These are phyloP conservation scores for Zhuliangozyma parablackwelliae DNA, from an alignment of 1,139 yeast species.

Conservation along the genomic window DNA sequence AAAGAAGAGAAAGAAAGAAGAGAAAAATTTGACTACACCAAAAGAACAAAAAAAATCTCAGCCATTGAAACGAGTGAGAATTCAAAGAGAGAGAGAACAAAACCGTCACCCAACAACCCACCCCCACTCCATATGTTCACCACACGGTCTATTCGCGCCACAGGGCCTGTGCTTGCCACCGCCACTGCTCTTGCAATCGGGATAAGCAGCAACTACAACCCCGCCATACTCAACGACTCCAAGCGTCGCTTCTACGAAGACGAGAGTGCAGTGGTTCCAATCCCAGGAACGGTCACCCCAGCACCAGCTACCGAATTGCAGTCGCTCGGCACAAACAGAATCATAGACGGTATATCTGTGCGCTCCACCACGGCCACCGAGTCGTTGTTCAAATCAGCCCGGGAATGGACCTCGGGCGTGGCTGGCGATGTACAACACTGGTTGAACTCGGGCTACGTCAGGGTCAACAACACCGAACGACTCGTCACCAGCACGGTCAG, in stretches of 20 bases:
- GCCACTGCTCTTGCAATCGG: constrained; percentile 3
- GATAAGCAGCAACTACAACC: constrained; percentile 1
- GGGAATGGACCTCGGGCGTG: constrained; percentile 27
- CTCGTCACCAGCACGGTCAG: constrained; percentile 64
- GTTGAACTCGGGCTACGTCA: constrained; percentile 37
- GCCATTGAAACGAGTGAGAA: too few species aligned
- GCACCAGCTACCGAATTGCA: constrained; percentile 46
- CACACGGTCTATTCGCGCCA: constrained; percentile 6
- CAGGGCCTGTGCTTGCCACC: constrained; percentile 8
- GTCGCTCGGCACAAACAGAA: constrained; percentile 37
- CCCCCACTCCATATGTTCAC: too few species aligned
- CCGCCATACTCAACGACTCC: constrained; percentile 18
- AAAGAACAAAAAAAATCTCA: too few species aligned
- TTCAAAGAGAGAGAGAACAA: too few species aligned
- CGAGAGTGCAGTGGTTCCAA: constrained; percentile 45
- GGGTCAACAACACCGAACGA: constrained; percentile 60
- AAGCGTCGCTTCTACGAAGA: constrained; percentile 60
- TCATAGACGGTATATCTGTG: constrained; percentile 56
- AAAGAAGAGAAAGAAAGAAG: too few species aligned
- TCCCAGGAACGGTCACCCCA: constrained; percentile 53
- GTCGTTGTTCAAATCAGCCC: constrained; percentile 40
- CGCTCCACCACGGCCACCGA: constrained; percentile 51
- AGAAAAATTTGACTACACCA: too few species aligned
- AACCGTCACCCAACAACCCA: too few species aligned
- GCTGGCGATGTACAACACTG: constrained; percentile 16